A percentile compares a stretch with the other conserved stretches of the same genome.
Conservation (phyloP, 768 basidiomycete genomes). For the Leccinum disarticulatum region DNA sequence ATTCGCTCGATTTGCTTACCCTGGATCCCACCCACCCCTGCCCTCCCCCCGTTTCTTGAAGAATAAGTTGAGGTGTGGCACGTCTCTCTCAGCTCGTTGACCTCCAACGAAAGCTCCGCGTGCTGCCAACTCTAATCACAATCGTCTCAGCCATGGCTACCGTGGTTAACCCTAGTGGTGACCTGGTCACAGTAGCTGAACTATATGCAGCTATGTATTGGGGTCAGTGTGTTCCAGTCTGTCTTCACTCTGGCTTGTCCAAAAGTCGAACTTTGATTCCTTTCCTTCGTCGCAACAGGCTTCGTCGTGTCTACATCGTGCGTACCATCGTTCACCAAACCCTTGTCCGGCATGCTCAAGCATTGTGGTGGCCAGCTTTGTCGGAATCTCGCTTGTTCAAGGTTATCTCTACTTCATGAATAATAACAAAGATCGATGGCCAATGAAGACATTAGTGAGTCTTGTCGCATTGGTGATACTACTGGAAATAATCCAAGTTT, state of each 20-base stretch:
- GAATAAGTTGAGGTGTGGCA: background rate
- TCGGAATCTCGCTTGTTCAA: conserved; percentile 23
- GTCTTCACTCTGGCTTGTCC: background rate
- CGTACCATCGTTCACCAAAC: background rate
- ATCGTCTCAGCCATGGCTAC: conserved; percentile 3
- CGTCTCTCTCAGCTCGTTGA: background rate
- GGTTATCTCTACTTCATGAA: conserved; percentile 19
- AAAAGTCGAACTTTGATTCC: background rate
- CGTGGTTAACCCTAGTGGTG: conserved; percentile 6
- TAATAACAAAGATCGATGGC: conserved; percentile 13
- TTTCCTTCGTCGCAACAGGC: conserved; percentile 1
- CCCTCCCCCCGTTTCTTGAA: background rate
- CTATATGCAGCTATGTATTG: conserved; percentile 20
- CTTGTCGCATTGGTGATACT: background rate
- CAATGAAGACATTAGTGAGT: conserved; percentile 18
- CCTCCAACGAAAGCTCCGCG: background rate
- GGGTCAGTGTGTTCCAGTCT: conserved; percentile 9
- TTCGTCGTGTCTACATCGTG: conserved; percentile 18
- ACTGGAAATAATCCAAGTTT: background rate
- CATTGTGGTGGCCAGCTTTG: conserved; percentile 5
- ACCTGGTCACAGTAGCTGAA: conserved; percentile 1
- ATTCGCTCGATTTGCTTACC: background rate
- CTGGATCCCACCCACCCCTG: background rate
- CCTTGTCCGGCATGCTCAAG: background rate
- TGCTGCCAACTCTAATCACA: background rate